Percentiles rank a stretch among this genome's conserved stretches.
Conservation (phyloP, 176 grass and related monocot species). For the Carex parvula region DNA sequence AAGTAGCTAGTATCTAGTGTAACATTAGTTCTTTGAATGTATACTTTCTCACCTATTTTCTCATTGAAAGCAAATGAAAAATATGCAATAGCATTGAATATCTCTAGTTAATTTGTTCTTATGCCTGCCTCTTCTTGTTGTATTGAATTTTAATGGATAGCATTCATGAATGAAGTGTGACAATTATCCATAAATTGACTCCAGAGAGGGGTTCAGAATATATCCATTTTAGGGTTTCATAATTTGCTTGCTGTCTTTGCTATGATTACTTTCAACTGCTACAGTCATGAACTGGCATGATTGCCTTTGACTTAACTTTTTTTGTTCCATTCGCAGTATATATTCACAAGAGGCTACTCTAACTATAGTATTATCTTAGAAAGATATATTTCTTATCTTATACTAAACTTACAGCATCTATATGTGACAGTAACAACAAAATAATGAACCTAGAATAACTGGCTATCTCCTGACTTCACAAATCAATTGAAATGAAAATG, state of each 20-base stretch:
- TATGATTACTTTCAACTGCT: conserved; percentile 21
- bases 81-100: background rate
- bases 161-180: conserved; percentile 17
- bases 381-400: conserved; percentile 10
- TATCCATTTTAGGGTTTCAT: conserved; percentile 28
- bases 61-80: background rate
- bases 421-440: background rate
- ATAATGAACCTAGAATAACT: background rate
- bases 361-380: background rate
- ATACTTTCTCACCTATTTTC: background rate
- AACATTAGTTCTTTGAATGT: background rate
- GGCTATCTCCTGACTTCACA: background rate
- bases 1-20: background rate
- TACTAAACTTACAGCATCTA: background rate
- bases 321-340: background rate
- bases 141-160: background rate
- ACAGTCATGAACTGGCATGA: conserved; percentile 15
- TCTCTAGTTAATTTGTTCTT: background rate
- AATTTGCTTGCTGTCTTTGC: conserved; percentile 18
- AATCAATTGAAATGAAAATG: background rate
- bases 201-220: conserved; percentile 5
- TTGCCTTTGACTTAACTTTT: conserved; percentile 7
- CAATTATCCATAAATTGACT: conserved; percentile 16
- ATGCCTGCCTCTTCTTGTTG: background rate
- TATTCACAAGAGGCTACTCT: background rate